Percentiles rank a stretch among this genome's conserved stretches.
Evolutionary conservation across 2,329 filamentous ascomycete genomes (phyloP).

Genomic region (Exophiala sp.): DNA sequence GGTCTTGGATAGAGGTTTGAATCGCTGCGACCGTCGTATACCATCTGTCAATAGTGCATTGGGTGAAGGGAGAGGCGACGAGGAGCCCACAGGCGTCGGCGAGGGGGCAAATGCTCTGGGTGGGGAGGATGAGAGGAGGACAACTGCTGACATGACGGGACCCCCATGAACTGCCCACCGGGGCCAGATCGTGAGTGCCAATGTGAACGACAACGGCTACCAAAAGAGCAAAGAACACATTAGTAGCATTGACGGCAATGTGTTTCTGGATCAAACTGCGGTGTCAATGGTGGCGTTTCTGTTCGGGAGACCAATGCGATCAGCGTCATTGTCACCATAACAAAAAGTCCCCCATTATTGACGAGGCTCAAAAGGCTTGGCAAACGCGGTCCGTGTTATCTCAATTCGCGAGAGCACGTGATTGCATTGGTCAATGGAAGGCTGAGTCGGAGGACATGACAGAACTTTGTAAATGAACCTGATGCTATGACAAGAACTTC

Average conservation of each 20-base stretch:
- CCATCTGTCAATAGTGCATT: constrained; percentile 27
- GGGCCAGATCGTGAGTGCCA: constrained; percentile 17
- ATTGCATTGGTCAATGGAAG: too few relatives aligned
- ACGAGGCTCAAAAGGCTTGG: not conserved
- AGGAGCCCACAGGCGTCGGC: constrained; percentile 32
- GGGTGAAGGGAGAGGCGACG: constrained; percentile 31
- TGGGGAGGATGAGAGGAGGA: constrained; percentile 41
- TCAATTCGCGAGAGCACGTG: constrained; percentile 7
- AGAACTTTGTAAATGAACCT: too few relatives aligned
- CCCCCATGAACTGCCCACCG: constrained; percentile 18
- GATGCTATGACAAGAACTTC: too few relatives aligned
- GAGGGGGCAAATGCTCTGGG: constrained; percentile 31
- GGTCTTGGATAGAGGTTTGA: constrained; percentile 12
- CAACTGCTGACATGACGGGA: constrained; percentile 34
- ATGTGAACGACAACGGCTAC: not conserved
- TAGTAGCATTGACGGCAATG: not conserved
- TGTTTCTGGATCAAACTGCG: not conserved
- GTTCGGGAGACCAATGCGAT: too few relatives aligned
- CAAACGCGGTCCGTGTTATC: not conserved
- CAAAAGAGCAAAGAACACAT: not conserved
- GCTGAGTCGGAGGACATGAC: too few relatives aligned
- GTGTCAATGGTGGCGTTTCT: too few relatives aligned
- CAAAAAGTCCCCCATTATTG: not conserved
- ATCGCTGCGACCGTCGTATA: constrained; percentile 2
- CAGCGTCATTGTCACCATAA: not conserved